Percentiles rank a stretch among this genome's conserved stretches.
Evolutionary conservation across 2,329 filamentous ascomycete genomes (phyloP).

Genomic region (Diplodia seriata): DNA sequence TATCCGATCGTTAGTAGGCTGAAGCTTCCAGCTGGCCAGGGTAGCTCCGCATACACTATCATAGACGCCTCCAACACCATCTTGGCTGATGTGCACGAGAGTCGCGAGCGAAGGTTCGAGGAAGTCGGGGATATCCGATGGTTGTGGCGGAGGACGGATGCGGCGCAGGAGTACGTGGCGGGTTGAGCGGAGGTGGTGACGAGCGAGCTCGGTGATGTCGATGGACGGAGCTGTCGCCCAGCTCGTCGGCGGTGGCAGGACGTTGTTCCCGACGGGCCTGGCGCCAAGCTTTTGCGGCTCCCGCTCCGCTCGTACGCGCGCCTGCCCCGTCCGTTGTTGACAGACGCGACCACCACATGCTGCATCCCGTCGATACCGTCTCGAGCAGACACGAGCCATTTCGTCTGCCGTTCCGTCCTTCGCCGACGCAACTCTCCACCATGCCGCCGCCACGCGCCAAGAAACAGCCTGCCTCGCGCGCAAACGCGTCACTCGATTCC

Average conservation of each 20-base stretch:
- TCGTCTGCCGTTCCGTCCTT: background rate
- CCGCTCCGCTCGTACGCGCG: conserved; percentile 7
- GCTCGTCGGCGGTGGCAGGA: conserved; percentile 25
- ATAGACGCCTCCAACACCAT: conserved; percentile 99
- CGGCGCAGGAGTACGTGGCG: background rate
- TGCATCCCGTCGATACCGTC: background rate
- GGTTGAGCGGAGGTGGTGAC: conserved; percentile 2
- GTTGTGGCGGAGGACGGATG: conserved; percentile 1
- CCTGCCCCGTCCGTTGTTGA: conserved; percentile 25
- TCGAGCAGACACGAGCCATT: background rate
- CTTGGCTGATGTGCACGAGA: conserved; percentile 58
- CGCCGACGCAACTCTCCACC: conserved; percentile 5
- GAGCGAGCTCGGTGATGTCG: conserved; percentile 30
- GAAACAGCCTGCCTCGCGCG: conserved; percentile 13
- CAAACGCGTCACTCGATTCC: conserved; percentile 7
- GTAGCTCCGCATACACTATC: conserved; percentile 70
- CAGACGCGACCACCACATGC: conserved; percentile 18
- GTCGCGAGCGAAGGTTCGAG: background rate
- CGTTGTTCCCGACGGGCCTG: conserved; percentile 9
- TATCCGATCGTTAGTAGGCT: conserved; percentile 45
- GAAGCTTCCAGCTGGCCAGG: conserved; percentile 31
- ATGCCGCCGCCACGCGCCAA: conserved; percentile 30
- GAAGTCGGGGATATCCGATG: background rate
- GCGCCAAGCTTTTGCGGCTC: conserved; percentile 29
- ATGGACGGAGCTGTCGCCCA: conserved; percentile 19